Evolutionary conservation across 768 basidiomycete species (phyloP), one percentile per base, ranked within the genome.

Genomic region (Lenzites betulinus): DNA sequence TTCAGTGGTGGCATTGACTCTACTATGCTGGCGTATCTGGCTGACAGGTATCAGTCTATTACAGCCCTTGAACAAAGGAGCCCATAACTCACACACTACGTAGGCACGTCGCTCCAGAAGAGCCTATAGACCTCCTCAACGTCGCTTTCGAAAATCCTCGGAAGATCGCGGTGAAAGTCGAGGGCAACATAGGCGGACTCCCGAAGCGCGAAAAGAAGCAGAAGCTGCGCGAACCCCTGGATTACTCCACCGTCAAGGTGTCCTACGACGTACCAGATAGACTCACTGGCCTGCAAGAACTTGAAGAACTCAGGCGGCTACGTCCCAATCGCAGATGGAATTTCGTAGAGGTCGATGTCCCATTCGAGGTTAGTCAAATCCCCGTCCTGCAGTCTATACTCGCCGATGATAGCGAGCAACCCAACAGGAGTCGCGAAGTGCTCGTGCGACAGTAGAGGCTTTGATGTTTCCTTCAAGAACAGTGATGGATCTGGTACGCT

Each of bases 1-100:
- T 99, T 98, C 73, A 96, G 93, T 38, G 97, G 97, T 30, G 97
- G 97, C 0, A 93, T 99, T 44, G 97, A 99, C 71, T 98, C 89
- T 12, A 89, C 95, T 0, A 76, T 92, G 41, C 67, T 98, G 7
- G 86, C 95, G 0, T 88, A 83, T 68, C 78, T 99, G 6, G 90
- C 93, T 1, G 83, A 95, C 67, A 78, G 78, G 89, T 92, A 68
- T 33, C 11, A 4, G 4, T 33, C 30, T 33, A 33, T 33, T 52
- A 82, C 68, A 16, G 41, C 51, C n/a, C 20, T 26, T 1, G 6
- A 26, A 1, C 15, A 20, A 23, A n/a, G n/a, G 8, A 42, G n/a
- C 3, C 0, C 18, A 39, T 20, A 22, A 52, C 7, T 25, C 53
- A 42, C 20, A 41, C 38, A 52, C 54, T 7, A 46, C 23, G 18